Evolutionary conservation across 1,284 basidiomycete species (phyloP).

Genomic region (Meripilus lineatus): DNA sequence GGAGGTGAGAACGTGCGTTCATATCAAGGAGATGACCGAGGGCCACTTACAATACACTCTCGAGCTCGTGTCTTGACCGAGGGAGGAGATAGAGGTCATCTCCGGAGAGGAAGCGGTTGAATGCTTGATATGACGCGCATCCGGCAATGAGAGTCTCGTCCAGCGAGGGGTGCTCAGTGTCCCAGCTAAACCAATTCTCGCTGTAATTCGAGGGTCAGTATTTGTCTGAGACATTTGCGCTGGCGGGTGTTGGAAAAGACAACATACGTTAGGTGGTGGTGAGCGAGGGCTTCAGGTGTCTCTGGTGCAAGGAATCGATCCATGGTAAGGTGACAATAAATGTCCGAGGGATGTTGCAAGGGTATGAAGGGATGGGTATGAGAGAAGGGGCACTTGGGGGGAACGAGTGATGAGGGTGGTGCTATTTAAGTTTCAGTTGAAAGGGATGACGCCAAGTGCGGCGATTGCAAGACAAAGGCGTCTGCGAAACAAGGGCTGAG

Average conservation of each 20-base stretch:
- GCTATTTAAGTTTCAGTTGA: not conserved
- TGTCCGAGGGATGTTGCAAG: slow-evolving; percentile 1
- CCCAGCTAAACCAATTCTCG: slow-evolving; percentile 64
- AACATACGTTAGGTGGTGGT: slow-evolving; percentile 64
- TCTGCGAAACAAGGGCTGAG: not conserved
- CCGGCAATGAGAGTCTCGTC: slow-evolving; percentile 70
- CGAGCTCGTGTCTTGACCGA: slow-evolving; percentile 56
- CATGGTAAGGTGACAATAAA: slow-evolving; percentile 33
- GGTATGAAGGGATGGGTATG: not conserved
- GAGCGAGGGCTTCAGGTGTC: slow-evolving; percentile 67
- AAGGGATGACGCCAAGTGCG: slow-evolving; percentile 6
- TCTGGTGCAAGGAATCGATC: slow-evolving; percentile 69
- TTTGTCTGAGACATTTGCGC: slow-evolving; percentile 10
- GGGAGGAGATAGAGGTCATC: slow-evolving; percentile 67
- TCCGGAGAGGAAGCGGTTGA: slow-evolving; percentile 35
- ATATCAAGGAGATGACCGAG: too few relatives aligned
- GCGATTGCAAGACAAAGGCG: not conserved
- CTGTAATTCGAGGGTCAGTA: slow-evolving; percentile 32
- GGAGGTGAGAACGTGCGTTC: slow-evolving; percentile 29
- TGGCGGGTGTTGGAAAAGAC: slow-evolving; percentile 15
- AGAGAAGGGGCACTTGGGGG: not conserved
- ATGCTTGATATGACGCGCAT: slow-evolving; percentile 43
- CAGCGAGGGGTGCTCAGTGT: slow-evolving; percentile 59
- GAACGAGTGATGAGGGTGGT: not conserved
- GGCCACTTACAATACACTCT: slow-evolving; percentile 68